These are phyloP conservation scores for Peronosclerospora sorghi DNA, from an alignment of 352 stramenopile species.

Conservation along the genomic window DNA sequence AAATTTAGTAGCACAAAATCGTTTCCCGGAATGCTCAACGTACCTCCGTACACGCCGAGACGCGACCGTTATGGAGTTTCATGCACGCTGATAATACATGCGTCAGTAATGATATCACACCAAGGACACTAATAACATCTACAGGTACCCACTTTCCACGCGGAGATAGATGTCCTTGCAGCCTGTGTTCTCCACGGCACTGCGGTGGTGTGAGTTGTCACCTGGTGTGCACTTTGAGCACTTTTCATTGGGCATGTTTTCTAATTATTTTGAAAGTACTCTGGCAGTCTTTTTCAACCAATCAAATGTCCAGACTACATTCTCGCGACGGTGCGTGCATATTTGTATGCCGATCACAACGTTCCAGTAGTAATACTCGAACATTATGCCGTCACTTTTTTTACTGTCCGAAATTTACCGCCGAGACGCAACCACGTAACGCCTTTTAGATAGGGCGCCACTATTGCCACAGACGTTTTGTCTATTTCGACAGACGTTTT, in stretches of 20 bases:
- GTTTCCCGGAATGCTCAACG: too few relatives aligned
- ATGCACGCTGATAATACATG: slow-evolving; percentile 48
- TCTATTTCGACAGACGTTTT: too few relatives aligned
- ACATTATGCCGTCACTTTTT: too few relatives aligned
- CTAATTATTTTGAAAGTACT: too few relatives aligned
- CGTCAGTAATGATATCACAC: slow-evolving; percentile 1
- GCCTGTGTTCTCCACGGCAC: slow-evolving; percentile 53
- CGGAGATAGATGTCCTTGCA: slow-evolving; percentile 53
- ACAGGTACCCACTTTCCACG: slow-evolving; percentile 36
- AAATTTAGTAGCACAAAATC: slow-evolving; percentile 1
- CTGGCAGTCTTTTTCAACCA: slow-evolving; percentile 15
- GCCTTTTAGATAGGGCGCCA: too few relatives aligned
- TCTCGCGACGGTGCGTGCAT: not conserved
- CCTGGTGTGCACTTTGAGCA: slow-evolving; percentile 66
- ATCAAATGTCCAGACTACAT: slow-evolving; percentile 3
- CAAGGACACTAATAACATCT: not conserved
- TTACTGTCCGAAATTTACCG: too few relatives aligned
- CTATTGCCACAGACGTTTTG: too few relatives aligned
- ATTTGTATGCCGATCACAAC: slow-evolving; percentile 10
- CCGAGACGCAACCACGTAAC: too few relatives aligned
- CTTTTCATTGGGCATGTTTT: slow-evolving; percentile 38
- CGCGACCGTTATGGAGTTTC: slow-evolving; percentile 62
- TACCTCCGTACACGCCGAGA: slow-evolving; percentile 63
- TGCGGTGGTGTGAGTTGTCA: slow-evolving; percentile 54
- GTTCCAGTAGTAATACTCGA: too few relatives aligned